Conservation (phyloP, 768 basidiomycete species). For the Leccinellum albellum region DNA sequence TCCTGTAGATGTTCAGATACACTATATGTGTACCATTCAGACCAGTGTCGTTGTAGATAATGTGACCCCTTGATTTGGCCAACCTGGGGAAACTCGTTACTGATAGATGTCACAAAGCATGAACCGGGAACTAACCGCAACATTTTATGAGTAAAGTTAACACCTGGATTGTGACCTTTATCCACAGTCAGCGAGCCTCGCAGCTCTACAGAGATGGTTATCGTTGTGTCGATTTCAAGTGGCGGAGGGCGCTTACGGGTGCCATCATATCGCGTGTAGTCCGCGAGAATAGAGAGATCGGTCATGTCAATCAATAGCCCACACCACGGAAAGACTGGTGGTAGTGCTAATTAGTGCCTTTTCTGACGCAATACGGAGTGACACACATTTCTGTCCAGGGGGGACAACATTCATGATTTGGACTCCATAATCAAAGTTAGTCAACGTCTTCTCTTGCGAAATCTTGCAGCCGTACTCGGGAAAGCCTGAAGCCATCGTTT, state of each 20-base stretch:
- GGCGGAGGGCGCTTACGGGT: slow-evolving; percentile 43
- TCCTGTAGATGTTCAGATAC: slow-evolving; percentile 83
- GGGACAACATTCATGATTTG: slow-evolving; percentile 52
- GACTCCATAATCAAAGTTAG: slow-evolving; percentile 72
- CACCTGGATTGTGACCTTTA: slow-evolving; percentile 60
- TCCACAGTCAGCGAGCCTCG: slow-evolving; percentile 69
- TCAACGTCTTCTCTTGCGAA: slow-evolving; percentile 81
- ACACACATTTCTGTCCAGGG: slow-evolving; percentile 41
- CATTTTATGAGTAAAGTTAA: slow-evolving; percentile 68
- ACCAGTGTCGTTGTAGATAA: slow-evolving; percentile 71
- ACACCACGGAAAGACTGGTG: slow-evolving; percentile 91
- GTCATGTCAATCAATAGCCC: slow-evolving; percentile 75
- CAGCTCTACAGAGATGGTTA: slow-evolving; percentile 43
- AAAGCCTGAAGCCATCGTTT: slow-evolving; percentile 78
- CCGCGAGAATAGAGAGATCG: slow-evolving; percentile 73
- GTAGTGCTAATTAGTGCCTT: neutral
- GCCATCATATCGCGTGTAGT: slow-evolving; percentile 67
- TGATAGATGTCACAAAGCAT: neutral
- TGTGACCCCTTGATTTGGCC: slow-evolving; percentile 70
- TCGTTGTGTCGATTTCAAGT: neutral
- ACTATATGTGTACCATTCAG: slow-evolving; percentile 63
- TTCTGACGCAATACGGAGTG: neutral
- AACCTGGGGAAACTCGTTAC: slow-evolving; percentile 41
- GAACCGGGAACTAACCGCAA: slow-evolving; percentile 53
- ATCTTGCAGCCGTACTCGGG: slow-evolving; percentile 94